phyloP scores from a whole-genome alignment of 2,329 filamentous ascomycete species.

The Magnaporthiopsis poae region DNA sequence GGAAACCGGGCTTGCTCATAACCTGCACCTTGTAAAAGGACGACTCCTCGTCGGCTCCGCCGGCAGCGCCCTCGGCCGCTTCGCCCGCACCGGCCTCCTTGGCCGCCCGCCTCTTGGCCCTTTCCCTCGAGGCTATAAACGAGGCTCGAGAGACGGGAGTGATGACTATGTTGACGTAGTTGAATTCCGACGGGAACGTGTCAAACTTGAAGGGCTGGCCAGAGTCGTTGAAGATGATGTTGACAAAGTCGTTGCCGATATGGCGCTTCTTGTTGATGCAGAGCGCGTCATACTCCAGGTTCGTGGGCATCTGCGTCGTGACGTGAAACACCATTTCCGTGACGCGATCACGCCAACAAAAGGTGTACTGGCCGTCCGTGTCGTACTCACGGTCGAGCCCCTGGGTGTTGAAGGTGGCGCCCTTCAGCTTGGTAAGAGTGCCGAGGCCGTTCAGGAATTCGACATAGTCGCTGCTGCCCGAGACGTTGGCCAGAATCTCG shows the following conservation, averaged over 20 bases:
- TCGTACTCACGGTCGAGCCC: slow-evolving; percentile 72
- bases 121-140: slow-evolving; percentile 56
- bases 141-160: slow-evolving; percentile 73
- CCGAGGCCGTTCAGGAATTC: slow-evolving; percentile 76
- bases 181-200: slow-evolving; percentile 89
- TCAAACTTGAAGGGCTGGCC: slow-evolving; percentile 81
- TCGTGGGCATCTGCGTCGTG: slow-evolving; percentile 92
- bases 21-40: slow-evolving; percentile 82
- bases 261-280: slow-evolving; percentile 84
- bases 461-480: slow-evolving; percentile 78
- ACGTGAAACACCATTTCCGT: slow-evolving; percentile 95
- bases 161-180: slow-evolving; percentile 94
- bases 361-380: slow-evolving; percentile 75
- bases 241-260: slow-evolving; percentile 95
- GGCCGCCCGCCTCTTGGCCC: slow-evolving; percentile 18
- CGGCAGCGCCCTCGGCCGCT: not conserved
- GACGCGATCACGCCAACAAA: slow-evolving; percentile 89
- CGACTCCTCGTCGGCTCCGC: slow-evolving; percentile 15
- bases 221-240: slow-evolving; percentile 91
- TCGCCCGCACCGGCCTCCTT: slow-evolving; percentile 24
- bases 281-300: slow-evolving; percentile 63
- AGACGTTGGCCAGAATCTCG: slow-evolving; percentile 78
- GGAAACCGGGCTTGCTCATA: slow-evolving; percentile 78
- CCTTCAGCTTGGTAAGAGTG: slow-evolving; percentile 68
- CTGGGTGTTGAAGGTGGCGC: slow-evolving; percentile 83